phyloP scores from a whole-genome alignment of 1,139 yeast genomes.

The Ogataea hybrid region DNA sequence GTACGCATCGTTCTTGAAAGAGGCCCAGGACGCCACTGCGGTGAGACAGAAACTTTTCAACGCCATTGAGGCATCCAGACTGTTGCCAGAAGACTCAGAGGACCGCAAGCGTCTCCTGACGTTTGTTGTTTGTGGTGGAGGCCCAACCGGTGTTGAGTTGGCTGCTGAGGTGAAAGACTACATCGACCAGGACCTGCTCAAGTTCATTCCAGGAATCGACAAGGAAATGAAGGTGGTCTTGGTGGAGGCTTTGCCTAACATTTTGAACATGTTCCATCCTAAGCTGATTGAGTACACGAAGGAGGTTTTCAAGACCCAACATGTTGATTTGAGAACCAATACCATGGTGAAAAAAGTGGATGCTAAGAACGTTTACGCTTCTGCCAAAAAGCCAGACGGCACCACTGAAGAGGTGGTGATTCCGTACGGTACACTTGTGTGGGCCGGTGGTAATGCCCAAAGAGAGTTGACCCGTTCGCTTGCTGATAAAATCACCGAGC shows the following conservation, averaged over 20 bases:
- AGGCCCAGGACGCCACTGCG: conserved; percentile 54
- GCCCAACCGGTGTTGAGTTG: conserved; percentile 89
- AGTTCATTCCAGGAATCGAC: conserved; percentile 60
- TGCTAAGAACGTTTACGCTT: conserved; percentile 46
- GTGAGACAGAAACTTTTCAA: conserved; percentile 59
- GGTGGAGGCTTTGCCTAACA: conserved; percentile 59
- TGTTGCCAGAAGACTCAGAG: conserved; percentile 61
- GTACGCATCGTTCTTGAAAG: conserved; percentile 57
- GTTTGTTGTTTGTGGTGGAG: conserved; percentile 87
- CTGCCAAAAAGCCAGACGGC: conserved; percentile 45
- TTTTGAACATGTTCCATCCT: conserved; percentile 53
- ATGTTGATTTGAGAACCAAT: conserved; percentile 50
- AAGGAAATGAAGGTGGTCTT: conserved; percentile 52
- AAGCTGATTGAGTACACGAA: conserved; percentile 58
- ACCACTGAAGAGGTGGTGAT: conserved; percentile 38
- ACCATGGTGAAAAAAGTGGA: conserved; percentile 58
- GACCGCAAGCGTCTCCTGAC: conserved; percentile 73
- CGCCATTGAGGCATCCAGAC: conserved; percentile 70
- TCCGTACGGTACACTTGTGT: conserved; percentile 60
- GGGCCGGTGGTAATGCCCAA: conserved; percentile 68
- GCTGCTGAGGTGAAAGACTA: conserved; percentile 77
- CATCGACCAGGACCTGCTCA: conserved; percentile 56
- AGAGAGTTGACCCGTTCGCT: conserved; percentile 48
- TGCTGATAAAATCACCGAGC: conserved; percentile 51
- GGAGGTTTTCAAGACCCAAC: conserved; percentile 52